phyloP scores from a whole-genome alignment of 805 yeast genomes.

The Candida maltosa region DNA sequence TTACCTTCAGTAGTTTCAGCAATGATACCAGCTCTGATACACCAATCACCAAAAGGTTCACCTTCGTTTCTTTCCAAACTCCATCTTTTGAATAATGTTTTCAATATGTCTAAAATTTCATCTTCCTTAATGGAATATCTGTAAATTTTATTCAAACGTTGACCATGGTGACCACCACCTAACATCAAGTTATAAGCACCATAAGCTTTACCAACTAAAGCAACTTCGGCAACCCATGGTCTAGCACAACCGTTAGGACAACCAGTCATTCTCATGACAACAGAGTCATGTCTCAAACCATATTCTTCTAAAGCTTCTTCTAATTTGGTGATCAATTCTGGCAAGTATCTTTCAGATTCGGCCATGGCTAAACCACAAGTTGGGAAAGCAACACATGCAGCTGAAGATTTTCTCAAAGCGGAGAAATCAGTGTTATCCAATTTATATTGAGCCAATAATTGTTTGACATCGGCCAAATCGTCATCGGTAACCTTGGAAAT shows the following conservation, averaged over 20 bases:
- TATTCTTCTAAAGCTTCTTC: constrained; percentile 87
- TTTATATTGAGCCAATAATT: constrained; percentile 65
- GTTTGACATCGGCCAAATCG: constrained; percentile 61
- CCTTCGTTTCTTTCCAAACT: constrained; percentile 85
- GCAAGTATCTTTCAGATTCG: constrained; percentile 90
- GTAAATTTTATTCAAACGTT: constrained; percentile 86
- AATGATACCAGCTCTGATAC: constrained; percentile 82
- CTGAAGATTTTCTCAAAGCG: constrained; percentile 82
- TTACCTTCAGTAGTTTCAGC: constrained; percentile 88
- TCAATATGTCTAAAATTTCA: constrained; percentile 72
- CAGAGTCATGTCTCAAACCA: constrained; percentile 90
- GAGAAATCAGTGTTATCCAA: constrained; percentile 81
- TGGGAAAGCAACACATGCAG: constrained; percentile 97
- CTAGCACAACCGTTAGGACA: constrained; percentile 99
- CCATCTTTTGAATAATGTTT: constrained; percentile 92
- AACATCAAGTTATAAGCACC: constrained; percentile 91
- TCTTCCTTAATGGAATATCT: constrained; percentile 87
- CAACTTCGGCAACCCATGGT: constrained; percentile 97
- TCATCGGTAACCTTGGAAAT: constrained; percentile 70
- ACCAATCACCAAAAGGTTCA: constrained; percentile 94
- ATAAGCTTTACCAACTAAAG: constrained; percentile 90
- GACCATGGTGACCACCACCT: constrained; percentile 95
- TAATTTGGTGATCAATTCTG: constrained; percentile 73
- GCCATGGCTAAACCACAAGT: constrained; percentile 99
- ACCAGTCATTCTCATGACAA: constrained; percentile 98